Conservation (phyloP, 306 rosid genomes). For the Cotoneaster glaucophyllus region DNA sequence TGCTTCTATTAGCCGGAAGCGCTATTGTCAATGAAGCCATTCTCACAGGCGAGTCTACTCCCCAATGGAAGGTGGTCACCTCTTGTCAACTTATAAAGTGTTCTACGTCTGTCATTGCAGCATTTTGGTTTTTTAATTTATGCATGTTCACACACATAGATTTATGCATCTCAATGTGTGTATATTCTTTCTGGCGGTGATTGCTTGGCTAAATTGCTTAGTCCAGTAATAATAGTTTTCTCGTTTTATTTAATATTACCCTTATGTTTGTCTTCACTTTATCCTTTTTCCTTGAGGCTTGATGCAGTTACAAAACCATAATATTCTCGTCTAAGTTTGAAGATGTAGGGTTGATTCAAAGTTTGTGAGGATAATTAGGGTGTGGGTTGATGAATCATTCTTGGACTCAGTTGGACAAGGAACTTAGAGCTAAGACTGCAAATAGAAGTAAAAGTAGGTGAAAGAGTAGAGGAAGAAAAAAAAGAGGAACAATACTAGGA, state of each 20-base stretch:
- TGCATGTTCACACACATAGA: background rate
- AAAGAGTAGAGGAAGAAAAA: background rate
- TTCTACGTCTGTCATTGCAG: background rate
- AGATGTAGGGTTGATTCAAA: background rate
- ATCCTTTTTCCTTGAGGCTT: background rate
- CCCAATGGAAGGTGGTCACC: slow-evolving; percentile 94
- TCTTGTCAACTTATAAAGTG: slow-evolving; percentile 27
- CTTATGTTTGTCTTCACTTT: background rate
- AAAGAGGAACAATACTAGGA: background rate
- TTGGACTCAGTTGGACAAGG: background rate
- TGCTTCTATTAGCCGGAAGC: slow-evolving; percentile 96
- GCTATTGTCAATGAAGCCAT: slow-evolving; percentile 96
- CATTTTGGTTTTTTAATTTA: background rate
- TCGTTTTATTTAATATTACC: background rate
- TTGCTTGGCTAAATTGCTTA: background rate
- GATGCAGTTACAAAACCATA: background rate
- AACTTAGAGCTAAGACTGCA: background rate
- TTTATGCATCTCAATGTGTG: background rate
- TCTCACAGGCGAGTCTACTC: slow-evolving; percentile 99
- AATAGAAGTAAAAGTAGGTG: background rate
- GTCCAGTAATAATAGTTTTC: background rate
- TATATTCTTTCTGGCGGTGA: background rate
- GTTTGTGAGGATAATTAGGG: background rate
- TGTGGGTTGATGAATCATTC: background rate
- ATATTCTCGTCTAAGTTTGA: background rate